Conservation (phyloP, 805 yeast species). For the Jamesozyma lodderae region DNA sequence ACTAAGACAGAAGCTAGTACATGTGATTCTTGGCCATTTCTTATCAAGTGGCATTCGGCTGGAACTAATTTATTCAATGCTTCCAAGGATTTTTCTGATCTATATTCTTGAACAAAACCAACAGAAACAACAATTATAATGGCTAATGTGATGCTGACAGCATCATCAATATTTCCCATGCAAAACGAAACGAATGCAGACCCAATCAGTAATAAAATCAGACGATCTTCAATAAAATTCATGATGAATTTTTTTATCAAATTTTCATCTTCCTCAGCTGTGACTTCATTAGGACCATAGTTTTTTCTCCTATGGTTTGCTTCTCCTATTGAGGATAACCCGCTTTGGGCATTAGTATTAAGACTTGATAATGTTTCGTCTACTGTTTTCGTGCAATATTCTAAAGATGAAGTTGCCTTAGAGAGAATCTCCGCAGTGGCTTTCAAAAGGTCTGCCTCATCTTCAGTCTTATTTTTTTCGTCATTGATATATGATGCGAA, state of each 20-base stretch:
- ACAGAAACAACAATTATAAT: slow-evolving; percentile 89
- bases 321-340: slow-evolving; percentile 63
- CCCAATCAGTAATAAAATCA: slow-evolving; percentile 79
- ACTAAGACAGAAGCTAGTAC: slow-evolving; percentile 81
- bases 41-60: slow-evolving; percentile 86
- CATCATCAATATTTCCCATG: slow-evolving; percentile 94
- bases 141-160: slow-evolving; percentile 84
- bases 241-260: slow-evolving; percentile 60
- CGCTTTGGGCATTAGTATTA: slow-evolving; percentile 49
- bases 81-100: slow-evolving; percentile 88
- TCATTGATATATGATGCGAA: slow-evolving; percentile 11
- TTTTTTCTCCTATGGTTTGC: slow-evolving; percentile 58
- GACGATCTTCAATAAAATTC: slow-evolving; percentile 83
- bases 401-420: slow-evolving; percentile 47
- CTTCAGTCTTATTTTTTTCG: not conserved
- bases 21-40: slow-evolving; percentile 71
- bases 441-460: slow-evolving; percentile 7
- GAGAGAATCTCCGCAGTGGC: slow-evolving; percentile 24
- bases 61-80: slow-evolving; percentile 92
- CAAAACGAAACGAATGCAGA: slow-evolving; percentile 79
- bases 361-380: slow-evolving; percentile 59
- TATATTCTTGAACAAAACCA: slow-evolving; percentile 94
- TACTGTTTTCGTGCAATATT: slow-evolving; percentile 50
- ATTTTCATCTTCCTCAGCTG: slow-evolving; percentile 66
- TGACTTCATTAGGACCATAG: slow-evolving; percentile 77